Evolutionary conservation across 228 moss, liverwort and hornwort genomes (phyloP).

Genomic region (Sphagnum fallax): DNA sequence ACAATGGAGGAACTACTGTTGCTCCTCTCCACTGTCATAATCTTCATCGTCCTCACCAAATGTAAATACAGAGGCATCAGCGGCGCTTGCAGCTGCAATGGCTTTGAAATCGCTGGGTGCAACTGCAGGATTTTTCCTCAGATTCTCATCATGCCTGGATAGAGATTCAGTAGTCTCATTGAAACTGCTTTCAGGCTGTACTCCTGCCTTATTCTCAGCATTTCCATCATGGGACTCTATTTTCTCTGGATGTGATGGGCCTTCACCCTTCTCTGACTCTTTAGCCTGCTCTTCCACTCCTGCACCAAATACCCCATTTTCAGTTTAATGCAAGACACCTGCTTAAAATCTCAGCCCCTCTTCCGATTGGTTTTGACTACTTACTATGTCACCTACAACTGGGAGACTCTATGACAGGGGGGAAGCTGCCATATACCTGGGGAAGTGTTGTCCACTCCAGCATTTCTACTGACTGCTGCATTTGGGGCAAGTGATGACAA

Average conservation of each 20-base stretch:
- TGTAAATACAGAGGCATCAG: constrained; percentile 96
- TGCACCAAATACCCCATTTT: neutral
- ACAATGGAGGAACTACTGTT: constrained; percentile 10
- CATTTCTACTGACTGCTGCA: too few species aligned
- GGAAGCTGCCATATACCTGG: neutral
- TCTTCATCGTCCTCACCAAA: constrained; percentile 85
- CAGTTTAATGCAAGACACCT: too few species aligned
- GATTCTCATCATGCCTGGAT: constrained; percentile 44
- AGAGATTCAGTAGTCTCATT: constrained; percentile 34
- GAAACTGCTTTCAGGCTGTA: constrained; percentile 14
- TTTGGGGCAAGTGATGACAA: neutral
- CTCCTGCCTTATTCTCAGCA: neutral
- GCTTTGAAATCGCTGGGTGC: constrained; percentile 89
- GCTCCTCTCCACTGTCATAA: constrained; percentile 86
- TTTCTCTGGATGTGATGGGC: constrained; percentile 1
- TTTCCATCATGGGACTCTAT: constrained; percentile 10
- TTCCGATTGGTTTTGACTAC: neutral
- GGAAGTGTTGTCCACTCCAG: neutral
- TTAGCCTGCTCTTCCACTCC: neutral
- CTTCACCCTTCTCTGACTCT: constrained; percentile 10
- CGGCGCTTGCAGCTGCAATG: constrained; percentile 89
- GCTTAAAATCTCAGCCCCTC: neutral
- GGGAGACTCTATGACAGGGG: neutral
- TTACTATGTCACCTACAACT: neutral
- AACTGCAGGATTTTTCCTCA: constrained; percentile 38